Base-by-base conservation (phyloP, 2,329 filamentous ascomycete genomes). In the Aspergillus sp. region DNA sequence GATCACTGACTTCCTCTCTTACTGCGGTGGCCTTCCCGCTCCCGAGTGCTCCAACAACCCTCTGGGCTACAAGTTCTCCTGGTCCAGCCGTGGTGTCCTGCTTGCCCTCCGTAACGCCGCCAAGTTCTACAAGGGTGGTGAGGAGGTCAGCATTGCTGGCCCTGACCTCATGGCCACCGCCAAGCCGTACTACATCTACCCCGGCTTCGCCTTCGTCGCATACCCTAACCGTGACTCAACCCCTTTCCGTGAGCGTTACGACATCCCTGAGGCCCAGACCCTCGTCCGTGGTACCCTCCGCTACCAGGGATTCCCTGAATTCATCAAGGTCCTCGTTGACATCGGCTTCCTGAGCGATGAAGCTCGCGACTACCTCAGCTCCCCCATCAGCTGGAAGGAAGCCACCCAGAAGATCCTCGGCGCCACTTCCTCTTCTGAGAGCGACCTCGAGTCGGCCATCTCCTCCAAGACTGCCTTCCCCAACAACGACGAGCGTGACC, bases 221-320 rank as follows among this genome's bases (percentile, higher is more conserved):
- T 98, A 98, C 79, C 89, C 90, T 57, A 98, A 98, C 85, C 84
- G 93, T 66, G 93, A 98, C 78, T 93, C 88, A 18, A 95, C 90
- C 15, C 82, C 85, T 8, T 98, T 95, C 85, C 88, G 86, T 71
- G 88, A 96, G 82, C 86, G 90, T 62, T 97, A 97, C 84, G 79
- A 85, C 76, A 97, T 97, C 70, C 92, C 93, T 51, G 93, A 98
- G 80, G 91, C 91, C 13, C 78, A 96, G 76, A 96, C 90, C 51
- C 85, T 97, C 68, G 81, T 96, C 73, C 85, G 91, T 30, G 59
- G 59, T 9, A 61, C 59, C 36, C 56, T 61, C 36, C 53, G 59
- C 17, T 61, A 61, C 53, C 53, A 56, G 53, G 59, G 59, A 34
- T 61, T 61, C 53, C 92, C 93, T 3, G 85, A 96, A 74, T 93